phyloP scores from a whole-genome alignment of 1,284 basidiomycete genomes.

The Ceratobasidium sp. region DNA sequence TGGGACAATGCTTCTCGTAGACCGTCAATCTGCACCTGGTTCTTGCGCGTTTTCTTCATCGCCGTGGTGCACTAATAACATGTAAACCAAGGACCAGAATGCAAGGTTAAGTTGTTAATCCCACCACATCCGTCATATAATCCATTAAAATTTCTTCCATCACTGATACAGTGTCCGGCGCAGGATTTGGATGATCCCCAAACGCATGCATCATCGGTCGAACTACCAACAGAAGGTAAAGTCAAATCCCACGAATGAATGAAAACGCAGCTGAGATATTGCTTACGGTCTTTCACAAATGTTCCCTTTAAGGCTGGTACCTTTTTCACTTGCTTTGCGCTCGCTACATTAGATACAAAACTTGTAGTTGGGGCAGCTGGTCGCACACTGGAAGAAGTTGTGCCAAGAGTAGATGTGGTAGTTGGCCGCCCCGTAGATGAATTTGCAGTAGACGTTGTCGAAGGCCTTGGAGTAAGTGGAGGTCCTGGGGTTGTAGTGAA shows the following conservation, averaged over 20 bases:
- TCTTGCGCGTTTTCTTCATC: constrained; percentile 74
- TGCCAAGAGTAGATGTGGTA: constrained; percentile 32
- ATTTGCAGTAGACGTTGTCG: not conserved
- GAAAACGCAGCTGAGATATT: not conserved
- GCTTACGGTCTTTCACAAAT: constrained; percentile 83
- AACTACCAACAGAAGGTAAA: constrained; percentile 68
- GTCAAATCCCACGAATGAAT: too few species aligned
- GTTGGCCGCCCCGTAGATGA: constrained; percentile 32
- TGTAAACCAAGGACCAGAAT: constrained; percentile 33
- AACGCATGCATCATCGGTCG: constrained; percentile 95
- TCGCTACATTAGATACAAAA: constrained; percentile 37
- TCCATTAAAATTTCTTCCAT: constrained; percentile 96
- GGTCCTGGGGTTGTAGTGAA: constrained; percentile 44
- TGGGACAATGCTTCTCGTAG: constrained; percentile 80
- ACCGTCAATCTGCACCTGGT: constrained; percentile 82
- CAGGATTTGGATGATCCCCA: constrained; percentile 90
- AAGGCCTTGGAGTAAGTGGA: constrained; percentile 31
- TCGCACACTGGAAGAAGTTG: constrained; percentile 15
- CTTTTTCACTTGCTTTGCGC: constrained; percentile 56
- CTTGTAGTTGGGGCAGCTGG: constrained; percentile 40
- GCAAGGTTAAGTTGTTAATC: constrained; percentile 48
- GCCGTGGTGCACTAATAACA: constrained; percentile 76
- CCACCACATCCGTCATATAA: constrained; percentile 89
- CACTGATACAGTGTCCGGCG: constrained; percentile 87
- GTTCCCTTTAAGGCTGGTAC: constrained; percentile 76